phyloP scores from a whole-genome alignment of 2,329 filamentous ascomycete genomes.

The Chalaropsis ovoidea region DNA sequence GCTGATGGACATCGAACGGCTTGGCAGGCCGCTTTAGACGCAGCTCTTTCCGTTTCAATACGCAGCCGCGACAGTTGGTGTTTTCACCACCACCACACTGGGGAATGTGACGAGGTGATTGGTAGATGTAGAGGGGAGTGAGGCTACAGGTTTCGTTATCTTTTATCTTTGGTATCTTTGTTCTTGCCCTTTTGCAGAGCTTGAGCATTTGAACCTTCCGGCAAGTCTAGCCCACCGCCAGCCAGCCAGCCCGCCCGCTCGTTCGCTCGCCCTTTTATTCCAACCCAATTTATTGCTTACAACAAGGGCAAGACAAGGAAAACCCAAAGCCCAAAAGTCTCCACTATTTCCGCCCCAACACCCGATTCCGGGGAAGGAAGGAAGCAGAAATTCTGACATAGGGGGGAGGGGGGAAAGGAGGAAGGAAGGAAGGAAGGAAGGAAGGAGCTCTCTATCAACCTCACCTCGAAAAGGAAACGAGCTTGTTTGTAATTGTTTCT shows the following conservation, averaged over 20 bases:
- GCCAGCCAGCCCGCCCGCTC: not conserved
- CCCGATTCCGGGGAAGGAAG: constrained; percentile 13
- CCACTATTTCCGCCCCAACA: constrained; percentile 12
- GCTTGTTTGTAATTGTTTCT: constrained; percentile 1
- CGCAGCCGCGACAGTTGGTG: not conserved
- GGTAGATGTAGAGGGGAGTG: not conserved
- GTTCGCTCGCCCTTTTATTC: not conserved
- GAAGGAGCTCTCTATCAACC: constrained; percentile 7
- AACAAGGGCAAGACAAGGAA: not conserved
- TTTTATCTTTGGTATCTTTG: no score
- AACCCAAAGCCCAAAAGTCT: not conserved
- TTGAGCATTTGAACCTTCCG: no score
- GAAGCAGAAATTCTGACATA: not conserved
- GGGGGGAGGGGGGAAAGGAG: not conserved
- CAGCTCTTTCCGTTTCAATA: not conserved
- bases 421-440: not conserved
- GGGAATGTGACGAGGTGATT: not conserved
- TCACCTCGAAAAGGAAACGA: constrained; percentile 3
- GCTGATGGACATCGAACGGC: not conserved
- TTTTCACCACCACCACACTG: not conserved
- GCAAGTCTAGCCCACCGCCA: no score
- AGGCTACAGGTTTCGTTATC: no score
- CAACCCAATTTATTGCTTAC: not conserved
- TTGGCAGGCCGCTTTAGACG: constrained; percentile 1
- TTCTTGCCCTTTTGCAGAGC: no score